Evolutionary conservation across 768 basidiomycete genomes (phyloP).

Genomic region (Sistotremastrum niveocremeum): DNA sequence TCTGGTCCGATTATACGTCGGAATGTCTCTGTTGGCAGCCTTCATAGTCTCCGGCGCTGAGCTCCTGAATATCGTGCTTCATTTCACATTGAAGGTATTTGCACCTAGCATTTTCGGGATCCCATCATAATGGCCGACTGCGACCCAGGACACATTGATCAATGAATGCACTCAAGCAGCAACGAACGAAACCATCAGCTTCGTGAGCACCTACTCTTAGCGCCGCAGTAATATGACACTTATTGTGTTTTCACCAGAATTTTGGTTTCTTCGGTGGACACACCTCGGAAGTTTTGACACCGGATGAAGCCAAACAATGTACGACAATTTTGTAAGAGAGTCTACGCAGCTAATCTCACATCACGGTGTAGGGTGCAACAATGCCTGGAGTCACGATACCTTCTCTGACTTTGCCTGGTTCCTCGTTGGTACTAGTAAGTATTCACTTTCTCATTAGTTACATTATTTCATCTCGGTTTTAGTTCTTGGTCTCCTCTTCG

Average conservation of each 20-base stretch:
- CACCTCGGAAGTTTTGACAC: slow-evolving; percentile 18
- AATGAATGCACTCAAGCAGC: slow-evolving; percentile 34
- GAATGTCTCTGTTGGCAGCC: slow-evolving; percentile 31
- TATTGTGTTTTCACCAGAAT: slow-evolving; percentile 2
- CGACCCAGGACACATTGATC: slow-evolving; percentile 36
- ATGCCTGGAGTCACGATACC: slow-evolving; percentile 48
- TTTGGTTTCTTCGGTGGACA: slow-evolving; percentile 45
- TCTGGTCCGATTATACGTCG: slow-evolving; percentile 43
- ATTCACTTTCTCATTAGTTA: neutral
- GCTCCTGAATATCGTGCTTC: slow-evolving; percentile 42
- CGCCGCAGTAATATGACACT: neutral
- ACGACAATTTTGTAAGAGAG: slow-evolving; percentile 9
- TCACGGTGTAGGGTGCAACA: slow-evolving; percentile 40
- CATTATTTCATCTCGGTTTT: neutral
- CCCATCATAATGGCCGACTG: neutral
- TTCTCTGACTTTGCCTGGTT: slow-evolving; percentile 56
- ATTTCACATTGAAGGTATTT: slow-evolving; percentile 53
- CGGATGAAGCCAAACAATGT: slow-evolving; percentile 35
- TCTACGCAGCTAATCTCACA: slow-evolving; percentile 4
- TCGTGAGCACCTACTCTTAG: slow-evolving; percentile 16
- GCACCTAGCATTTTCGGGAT: slow-evolving; percentile 2
- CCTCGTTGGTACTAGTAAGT: slow-evolving; percentile 44
- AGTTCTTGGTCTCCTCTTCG: slow-evolving; percentile 52
- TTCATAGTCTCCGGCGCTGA: slow-evolving; percentile 38
- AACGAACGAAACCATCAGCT: slow-evolving; percentile 18